Evolutionary conservation across 441 rosid genomes (phyloP), one percentile per base, ranked within the genome.

Genomic region (Pelargonium myrrhifolium): DNA sequence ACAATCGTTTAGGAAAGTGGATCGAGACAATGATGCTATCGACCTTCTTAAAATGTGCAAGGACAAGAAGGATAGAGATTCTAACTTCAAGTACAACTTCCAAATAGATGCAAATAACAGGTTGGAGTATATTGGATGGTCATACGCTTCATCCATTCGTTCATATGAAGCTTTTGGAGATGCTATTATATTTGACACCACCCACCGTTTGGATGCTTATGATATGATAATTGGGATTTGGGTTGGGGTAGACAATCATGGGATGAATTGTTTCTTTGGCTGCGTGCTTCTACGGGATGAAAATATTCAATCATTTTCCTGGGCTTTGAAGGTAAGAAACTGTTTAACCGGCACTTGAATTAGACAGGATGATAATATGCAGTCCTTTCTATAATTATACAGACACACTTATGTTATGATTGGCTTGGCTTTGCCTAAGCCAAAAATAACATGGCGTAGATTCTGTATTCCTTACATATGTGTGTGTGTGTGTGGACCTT

Each of bases 201-300:
- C 83, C 4, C 86, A 82, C 43, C 83, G 83, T 37, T 53, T 87
- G 70, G 92, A 83, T 69, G 71, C 78, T 21, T 87, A 80, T 74
- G 89, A 83, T 68, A 85, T 80, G 92, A 63, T 83, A 1, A 68
- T 87, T 17, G 92, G 89, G 11, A 73, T 85, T 71, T 87, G 86
- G 87, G 49, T 83, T 62, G 92, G 92, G 69, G 72, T 83, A 40
- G 87, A 87, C 78, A 87, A 83, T 80, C 82, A 82, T 73, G 92
- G 92, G 69, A 39, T 64, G 74, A 74, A 75, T 65, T 78, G 85
- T 60, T 83, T 83, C 66, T 82, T 87, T 26, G 76, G 92, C 3
- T 83, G 87, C 65, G 79, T 72, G 17, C 84, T 85, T 74, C 72
- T 84, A 39, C 78, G 85, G 59, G 86, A 87, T 65, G 92, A 85